Base-by-base conservation (phyloP, 2,329 filamentous ascomycete genomes). In the Rutstroemia sp. region DNA sequence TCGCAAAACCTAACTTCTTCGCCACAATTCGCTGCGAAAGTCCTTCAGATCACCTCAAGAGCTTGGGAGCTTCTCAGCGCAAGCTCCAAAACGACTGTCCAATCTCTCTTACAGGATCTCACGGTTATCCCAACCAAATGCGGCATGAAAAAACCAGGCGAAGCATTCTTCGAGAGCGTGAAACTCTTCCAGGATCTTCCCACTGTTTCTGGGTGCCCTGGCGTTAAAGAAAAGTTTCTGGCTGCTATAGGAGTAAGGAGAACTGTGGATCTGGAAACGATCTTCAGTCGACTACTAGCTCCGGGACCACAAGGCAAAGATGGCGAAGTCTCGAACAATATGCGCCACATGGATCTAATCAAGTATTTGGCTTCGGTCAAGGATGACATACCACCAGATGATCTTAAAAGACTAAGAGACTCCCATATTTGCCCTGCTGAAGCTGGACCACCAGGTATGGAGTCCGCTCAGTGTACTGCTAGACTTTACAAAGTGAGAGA, bases 111-210 rank as follows among this genome's bases (percentile, higher is more conserved):
- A 3, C 80, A 83, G 53, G 74, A 79, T 2, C 78, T 87, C 50
- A 81, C 90, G 0, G 81, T 95, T 27, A 89, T 99, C 67, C 94
- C 94, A 0, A 97, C 94, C 0, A 96, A 90, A 69, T 73, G 86
- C 62, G 94, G 94, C 7, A 95, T 99, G 92, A 87, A 78, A 64
- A 88, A 82, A 63, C 94, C 94, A 4, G 74, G 77, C 3, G 91
- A 97, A 62, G 86, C 94, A 0, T 99, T 96, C 71, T 96, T 99
- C 67, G 84, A 89, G 2, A 87, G 83, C n/a, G 94, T 99, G 39
- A 94, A 90, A 69, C 76, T 99, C 0, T 99, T 99, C 67, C 91
- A 96, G 60, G 94, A 99, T 69, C 76, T 99, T 16, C 92, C 94
- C 0, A 85, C 87, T 12, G 84, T 97, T 1, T 82, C 86, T 61